Evolutionary conservation across 306 rosid species (phyloP).

Genomic region (Castanea sativa): DNA sequence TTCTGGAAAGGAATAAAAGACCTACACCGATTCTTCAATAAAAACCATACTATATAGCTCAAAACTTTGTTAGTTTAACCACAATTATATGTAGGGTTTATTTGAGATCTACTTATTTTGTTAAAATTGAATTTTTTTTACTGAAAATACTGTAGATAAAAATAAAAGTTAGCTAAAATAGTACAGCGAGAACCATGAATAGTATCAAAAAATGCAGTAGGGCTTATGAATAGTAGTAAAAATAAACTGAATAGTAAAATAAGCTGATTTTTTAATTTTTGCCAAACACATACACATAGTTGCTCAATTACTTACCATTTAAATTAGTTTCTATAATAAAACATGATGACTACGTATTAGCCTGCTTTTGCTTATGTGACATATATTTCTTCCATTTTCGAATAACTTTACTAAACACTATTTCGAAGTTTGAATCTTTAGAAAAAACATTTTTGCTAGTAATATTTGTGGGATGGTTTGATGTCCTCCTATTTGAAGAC

Average conservation of each 20-base stretch:
- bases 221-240: too few species aligned
- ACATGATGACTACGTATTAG: too few species aligned
- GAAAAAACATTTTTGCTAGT: not conserved
- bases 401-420: conserved; percentile 4
- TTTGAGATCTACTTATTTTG: rapidly evolving
- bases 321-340: not conserved
- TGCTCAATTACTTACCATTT: too few species aligned
- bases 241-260: too few species aligned
- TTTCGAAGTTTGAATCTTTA: not conserved
- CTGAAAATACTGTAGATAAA: too few species aligned
- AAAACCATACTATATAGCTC: not conserved
- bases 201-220: too few species aligned
- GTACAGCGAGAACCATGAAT: rapidly evolving
- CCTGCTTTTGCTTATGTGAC: too few species aligned
- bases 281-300: too few species aligned
- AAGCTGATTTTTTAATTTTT: too few species aligned
- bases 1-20: not conserved
- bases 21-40: not conserved
- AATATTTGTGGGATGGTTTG: conserved; percentile 15
- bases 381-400: too few species aligned
- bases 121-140: too few species aligned
- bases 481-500: conserved; percentile 38
- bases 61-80: not conserved
- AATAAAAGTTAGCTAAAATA: too few species aligned
- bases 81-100: not conserved